Base-by-base conservation (phyloP, 345 rosid genomes). In the Brassica juncea region DNA sequence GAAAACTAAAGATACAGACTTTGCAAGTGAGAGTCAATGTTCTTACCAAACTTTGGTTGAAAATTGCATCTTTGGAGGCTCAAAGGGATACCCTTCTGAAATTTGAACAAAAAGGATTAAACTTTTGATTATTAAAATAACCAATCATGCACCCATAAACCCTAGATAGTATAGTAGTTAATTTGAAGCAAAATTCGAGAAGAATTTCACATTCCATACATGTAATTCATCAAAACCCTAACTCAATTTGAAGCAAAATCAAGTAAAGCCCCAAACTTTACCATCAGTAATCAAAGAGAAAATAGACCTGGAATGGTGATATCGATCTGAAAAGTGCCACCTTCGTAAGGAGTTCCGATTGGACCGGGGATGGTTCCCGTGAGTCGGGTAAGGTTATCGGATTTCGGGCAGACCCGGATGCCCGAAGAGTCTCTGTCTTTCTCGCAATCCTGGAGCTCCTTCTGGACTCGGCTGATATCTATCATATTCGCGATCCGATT, bases 51-150 rank as follows among this genome's bases (percentile, higher is more conserved):
- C 98, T 92, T 90, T 93, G 49, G 98, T 96, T 30, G 88, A 83
- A 71, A 96, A 96, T 80, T 93, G 92, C 99, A 96, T 93, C 87
- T 90, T 96, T 32, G 99, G 99, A 74, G 99, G 99, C 92, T 93
- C 97, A 80, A 96, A 96, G 3, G 99, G 99, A 82, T 96, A 96
- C 52, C 94, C 97, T 87, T 96, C 99, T 96, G 94, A 86, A 87
- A 78, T 70, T 73, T 31, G 12, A 23, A 12, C 3, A 21, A 35
- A 4, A 74, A 25, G 4, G 39, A 37, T 2, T 37, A 23, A 31
- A 23, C 62, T 12, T 60, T 52, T 47, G 16, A 25, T 66, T 11
- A 64, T 14, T 21, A 3, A 30, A 32, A 66, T 0, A 25, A 9
- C 0, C 0, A 37, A 65, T 54, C 66, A 55, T 7, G 16, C 8